Evolutionary conservation across 2,329 filamentous ascomycete species (phyloP), one percentile per base, ranked within the genome.

Genomic region (Cladobotryum mycophilum): DNA sequence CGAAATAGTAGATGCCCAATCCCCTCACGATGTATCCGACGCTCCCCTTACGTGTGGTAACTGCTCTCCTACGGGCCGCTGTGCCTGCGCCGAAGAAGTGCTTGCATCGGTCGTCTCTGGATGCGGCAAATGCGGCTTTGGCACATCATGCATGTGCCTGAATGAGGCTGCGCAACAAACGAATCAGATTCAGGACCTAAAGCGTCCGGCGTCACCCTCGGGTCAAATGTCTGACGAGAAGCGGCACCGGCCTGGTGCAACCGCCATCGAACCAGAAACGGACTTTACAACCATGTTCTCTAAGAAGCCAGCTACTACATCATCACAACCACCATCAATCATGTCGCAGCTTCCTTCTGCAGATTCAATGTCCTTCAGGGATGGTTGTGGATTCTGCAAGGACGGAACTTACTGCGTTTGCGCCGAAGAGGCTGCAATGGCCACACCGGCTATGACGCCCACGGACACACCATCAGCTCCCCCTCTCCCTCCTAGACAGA

Each of bases 381-480:
- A 92, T 59, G 79, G 81, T 17, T 93, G 88, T 64, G 88, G 88
- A 6, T 93, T 93, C 70, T 93, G 88, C 68, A 81, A 85, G 55
- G 86, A 91, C 53, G 87, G 86, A 4, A 90, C 85, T 1, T 88
- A 88, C 59, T 93, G 88, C 62, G 82, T 90, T 57, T 93, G 88
- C 66, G 88, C 87, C 20, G 88, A 91, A 56, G 88, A 91, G 56
- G 68, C 72, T 17, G 68, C 72, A 20, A 63, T 72, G 54, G 66
- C 64, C 9, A 68, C 67, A 33, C 67, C 71, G 1, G 67, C 69
- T 46, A 68, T 71, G 58, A 67, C 70, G 12, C 65, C 66, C 2
- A 62, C 70, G 13, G 70, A 73, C 38, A 65, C 68, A 1, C 49
- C 41, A 25, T n/a, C 17, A 17, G 66, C 72, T 6, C 68, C 71